A percentile compares a stretch with the other conserved stretches of the same genome.
Evolutionary conservation across 331 rosid species (phyloP).

Genomic region (Acacia concinna): DNA sequence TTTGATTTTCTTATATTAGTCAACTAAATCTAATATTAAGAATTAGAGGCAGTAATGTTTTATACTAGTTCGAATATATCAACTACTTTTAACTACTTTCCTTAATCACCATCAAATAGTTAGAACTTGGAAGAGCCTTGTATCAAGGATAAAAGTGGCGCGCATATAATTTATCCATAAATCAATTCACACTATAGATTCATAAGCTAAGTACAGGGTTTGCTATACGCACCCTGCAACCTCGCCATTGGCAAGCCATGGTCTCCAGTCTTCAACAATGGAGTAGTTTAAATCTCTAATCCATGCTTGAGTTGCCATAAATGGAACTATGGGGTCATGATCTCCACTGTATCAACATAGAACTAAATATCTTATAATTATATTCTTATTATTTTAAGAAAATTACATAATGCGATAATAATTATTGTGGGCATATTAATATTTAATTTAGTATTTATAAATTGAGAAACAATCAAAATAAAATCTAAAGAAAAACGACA

Average conservation of each 20-base stretch:
- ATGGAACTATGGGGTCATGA: conserved; percentile 45
- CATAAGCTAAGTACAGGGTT: not conserved
- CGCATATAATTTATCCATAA: too few relatives aligned
- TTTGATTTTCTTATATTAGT: too few relatives aligned
- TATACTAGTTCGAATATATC: too few relatives aligned
- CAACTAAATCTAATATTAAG: too few relatives aligned
- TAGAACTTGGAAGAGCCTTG: too few relatives aligned
- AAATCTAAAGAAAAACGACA: not conserved
- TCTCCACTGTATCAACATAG: conserved; percentile 47
- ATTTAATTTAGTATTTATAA: not conserved
- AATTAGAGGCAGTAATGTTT: too few relatives aligned
- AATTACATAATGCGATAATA: too few relatives aligned
- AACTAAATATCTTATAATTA: not conserved
- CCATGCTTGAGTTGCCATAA: conserved; percentile 60
- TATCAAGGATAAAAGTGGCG: not conserved
- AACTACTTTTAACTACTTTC: too few relatives aligned
- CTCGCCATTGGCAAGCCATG: conserved; percentile 48
- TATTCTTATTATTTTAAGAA: not conserved
- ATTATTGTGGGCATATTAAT: too few relatives aligned
- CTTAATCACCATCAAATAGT: not conserved
- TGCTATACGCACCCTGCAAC: conserved; percentile 48
- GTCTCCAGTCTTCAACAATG: conserved; percentile 65
- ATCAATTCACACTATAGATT: not conserved
- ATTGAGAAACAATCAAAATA: not conserved
- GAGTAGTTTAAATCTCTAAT: conserved; percentile 59